Percentiles rank a stretch among this genome's conserved stretches.
phyloP scores from a whole-genome alignment of 2,329 filamentous ascomycete species.

The Aspergillus sclerotialis region DNA sequence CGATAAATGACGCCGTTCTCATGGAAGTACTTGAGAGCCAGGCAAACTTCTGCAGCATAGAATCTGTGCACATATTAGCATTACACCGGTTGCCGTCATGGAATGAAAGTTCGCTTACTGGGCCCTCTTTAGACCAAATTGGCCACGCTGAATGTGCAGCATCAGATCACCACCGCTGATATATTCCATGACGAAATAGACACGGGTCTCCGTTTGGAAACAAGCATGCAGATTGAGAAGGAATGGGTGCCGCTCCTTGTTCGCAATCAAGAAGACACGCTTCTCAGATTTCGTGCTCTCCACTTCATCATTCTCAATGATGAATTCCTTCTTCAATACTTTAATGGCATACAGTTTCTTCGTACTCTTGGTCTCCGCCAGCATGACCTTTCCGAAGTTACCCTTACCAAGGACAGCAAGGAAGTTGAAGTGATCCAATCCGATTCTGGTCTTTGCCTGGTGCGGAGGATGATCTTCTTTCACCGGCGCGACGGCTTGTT shows the following conservation, averaged over 20 bases:
- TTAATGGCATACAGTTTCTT: conserved; percentile 97
- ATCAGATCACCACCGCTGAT: conserved; percentile 97
- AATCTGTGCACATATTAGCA: conserved; percentile 52
- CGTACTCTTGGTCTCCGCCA: conserved; percentile 90
- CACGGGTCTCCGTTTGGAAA: conserved; percentile 96
- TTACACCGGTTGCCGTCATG: no score
- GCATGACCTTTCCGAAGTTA: conserved; percentile 99
- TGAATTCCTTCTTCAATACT: conserved; percentile 99
- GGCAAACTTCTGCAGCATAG: conserved; percentile 93
- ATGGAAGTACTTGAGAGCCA: conserved; percentile 98
- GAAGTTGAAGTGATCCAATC: conserved; percentile 98
- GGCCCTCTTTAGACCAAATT: conserved; percentile 91
- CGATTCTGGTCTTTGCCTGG: conserved; percentile 59
- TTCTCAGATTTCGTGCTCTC: conserved; percentile 98
- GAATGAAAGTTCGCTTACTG: conserved; percentile 59
- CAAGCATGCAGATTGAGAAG: conserved; percentile 90
- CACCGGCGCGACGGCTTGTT: conserved; percentile 15
- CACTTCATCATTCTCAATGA: conserved; percentile 98
- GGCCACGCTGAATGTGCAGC: conserved; percentile 95
- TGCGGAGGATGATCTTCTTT: conserved; percentile 26
- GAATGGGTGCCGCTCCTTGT: conserved; percentile 95
- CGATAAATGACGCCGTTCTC: conserved; percentile 98
- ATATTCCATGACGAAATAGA: conserved; percentile 99
- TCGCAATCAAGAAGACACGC: conserved; percentile 92
- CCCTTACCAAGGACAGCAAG: conserved; percentile 95